Evolutionary conservation across 768 basidiomycete species (phyloP).

Genomic region (Rickenella mellea): DNA sequence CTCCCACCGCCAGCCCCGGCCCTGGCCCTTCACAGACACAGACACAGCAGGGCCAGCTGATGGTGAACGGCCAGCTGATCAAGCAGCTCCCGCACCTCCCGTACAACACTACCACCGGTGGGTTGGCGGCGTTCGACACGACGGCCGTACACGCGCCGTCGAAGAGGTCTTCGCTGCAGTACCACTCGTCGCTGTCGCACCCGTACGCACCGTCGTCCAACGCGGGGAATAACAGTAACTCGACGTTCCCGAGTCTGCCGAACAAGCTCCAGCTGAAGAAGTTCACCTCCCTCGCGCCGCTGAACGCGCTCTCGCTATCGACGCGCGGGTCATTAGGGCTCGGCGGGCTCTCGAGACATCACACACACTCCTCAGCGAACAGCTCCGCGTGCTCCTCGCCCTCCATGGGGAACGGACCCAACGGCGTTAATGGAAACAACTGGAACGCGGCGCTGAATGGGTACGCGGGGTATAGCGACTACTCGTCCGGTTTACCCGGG

Average conservation of each 20-base stretch:
- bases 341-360: too few relatives aligned
- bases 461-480: slow-evolving; percentile 61
- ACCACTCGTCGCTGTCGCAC: background rate
- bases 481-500: slow-evolving; percentile 53
- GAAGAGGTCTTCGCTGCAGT: slow-evolving; percentile 17
- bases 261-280: too few relatives aligned
- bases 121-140: slow-evolving; percentile 41
- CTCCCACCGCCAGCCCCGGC: too few relatives aligned
- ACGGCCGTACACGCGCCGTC: slow-evolving; percentile 42
- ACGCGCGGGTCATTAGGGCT: too few relatives aligned
- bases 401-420: slow-evolving; percentile 7
- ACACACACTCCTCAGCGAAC: background rate
- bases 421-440: slow-evolving; percentile 35
- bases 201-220: too few relatives aligned
- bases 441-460: too few relatives aligned
- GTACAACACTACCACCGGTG: slow-evolving; percentile 22
- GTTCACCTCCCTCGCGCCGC: slow-evolving; percentile 24
- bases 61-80: slow-evolving; percentile 23
- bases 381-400: background rate
- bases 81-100: slow-evolving; percentile 26
- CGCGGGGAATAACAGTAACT: too few relatives aligned
- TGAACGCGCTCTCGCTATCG: slow-evolving; percentile 19
- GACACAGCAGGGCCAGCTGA: slow-evolving; percentile 1
- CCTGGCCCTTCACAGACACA: too few relatives aligned
- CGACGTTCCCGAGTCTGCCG: too few relatives aligned